These are phyloP conservation scores for Ensete ventricosum DNA, from an alignment of 176 grass and related monocot genomes.

Conservation along the genomic window DNA sequence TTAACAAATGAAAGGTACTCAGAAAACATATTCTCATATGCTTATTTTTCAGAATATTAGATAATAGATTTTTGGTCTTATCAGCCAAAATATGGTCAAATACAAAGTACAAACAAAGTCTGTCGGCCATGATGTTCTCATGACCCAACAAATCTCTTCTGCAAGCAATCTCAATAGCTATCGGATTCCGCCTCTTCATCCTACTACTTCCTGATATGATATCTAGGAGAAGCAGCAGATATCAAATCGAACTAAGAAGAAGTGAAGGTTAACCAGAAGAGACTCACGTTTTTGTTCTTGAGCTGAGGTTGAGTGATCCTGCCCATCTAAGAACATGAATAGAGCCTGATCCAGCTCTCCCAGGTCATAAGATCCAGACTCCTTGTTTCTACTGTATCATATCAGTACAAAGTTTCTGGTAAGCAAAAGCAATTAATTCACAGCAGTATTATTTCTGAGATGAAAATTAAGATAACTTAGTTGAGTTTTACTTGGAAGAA, in stretches of 20 bases:
- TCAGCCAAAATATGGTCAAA: conserved; percentile 12
- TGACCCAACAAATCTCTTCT: neutral
- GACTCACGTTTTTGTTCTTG: conserved; percentile 51
- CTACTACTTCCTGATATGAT: neutral
- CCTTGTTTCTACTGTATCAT: conserved; percentile 42
- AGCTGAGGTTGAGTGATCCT: conserved; percentile 31
- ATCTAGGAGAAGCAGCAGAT: neutral
- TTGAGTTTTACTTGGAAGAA: too few species aligned
- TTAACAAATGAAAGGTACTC: neutral
- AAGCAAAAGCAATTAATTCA: too few species aligned
- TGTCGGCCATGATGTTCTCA: conserved; percentile 8
- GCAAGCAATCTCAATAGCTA: neutral
- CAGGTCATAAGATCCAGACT: conserved; percentile 51
- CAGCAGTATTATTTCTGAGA: too few species aligned
- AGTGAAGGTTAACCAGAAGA: conserved; percentile 3
- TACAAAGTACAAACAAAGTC: neutral
- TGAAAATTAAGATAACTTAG: too few species aligned
- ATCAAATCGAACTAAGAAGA: conserved; percentile 2
- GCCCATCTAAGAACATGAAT: conserved; percentile 63
- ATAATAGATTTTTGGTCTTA: neutral
- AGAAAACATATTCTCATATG: neutral
- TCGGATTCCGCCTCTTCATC: neutral
- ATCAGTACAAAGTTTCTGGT: neutral
- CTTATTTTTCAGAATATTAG: neutral
- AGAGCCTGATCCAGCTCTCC: conserved; percentile 65